These are phyloP conservation scores for Maudiozyma saulgeensis DNA, from an alignment of 805 yeast species.

Conservation along the genomic window DNA sequence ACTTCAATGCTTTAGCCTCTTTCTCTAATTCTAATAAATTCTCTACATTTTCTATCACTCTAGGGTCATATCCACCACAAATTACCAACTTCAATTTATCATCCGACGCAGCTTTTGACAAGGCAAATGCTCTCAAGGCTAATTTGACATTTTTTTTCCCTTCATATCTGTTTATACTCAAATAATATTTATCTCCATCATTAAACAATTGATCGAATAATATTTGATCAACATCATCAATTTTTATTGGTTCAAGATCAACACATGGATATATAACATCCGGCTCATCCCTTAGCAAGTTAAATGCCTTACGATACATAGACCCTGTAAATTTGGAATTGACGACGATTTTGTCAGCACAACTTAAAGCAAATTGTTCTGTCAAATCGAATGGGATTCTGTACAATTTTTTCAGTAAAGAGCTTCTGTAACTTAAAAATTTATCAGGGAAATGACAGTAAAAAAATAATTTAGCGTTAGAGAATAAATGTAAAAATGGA, in stretches of 20 bases:
- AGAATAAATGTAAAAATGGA: conserved; percentile 49
- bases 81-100: conserved; percentile 46
- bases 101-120: conserved; percentile 24
- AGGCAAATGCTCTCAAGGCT: conserved; percentile 61
- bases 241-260: conserved; percentile 32
- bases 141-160: conserved; percentile 71
- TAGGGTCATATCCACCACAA: conserved; percentile 85
- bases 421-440: conserved; percentile 51
- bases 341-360: conserved; percentile 74
- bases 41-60: conserved; percentile 66
- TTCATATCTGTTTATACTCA: conserved; percentile 86
- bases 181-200: conserved; percentile 32
- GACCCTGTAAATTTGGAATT: conserved; percentile 76
- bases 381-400: conserved; percentile 74
- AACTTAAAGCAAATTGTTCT: conserved; percentile 71
- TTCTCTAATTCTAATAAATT: conserved; percentile 53
- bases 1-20: conserved; percentile 36
- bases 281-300: conserved; percentile 22
- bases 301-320: conserved; percentile 59
- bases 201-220: conserved; percentile 12
- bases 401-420: conserved; percentile 51
- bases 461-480: conserved; percentile 49
- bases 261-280: conserved; percentile 55
- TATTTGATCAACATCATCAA: conserved; percentile 10
- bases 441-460: conserved; percentile 97